Base-by-base conservation (phyloP, 2,329 filamentous ascomycete species). In the Ceratocystis variospora region DNA sequence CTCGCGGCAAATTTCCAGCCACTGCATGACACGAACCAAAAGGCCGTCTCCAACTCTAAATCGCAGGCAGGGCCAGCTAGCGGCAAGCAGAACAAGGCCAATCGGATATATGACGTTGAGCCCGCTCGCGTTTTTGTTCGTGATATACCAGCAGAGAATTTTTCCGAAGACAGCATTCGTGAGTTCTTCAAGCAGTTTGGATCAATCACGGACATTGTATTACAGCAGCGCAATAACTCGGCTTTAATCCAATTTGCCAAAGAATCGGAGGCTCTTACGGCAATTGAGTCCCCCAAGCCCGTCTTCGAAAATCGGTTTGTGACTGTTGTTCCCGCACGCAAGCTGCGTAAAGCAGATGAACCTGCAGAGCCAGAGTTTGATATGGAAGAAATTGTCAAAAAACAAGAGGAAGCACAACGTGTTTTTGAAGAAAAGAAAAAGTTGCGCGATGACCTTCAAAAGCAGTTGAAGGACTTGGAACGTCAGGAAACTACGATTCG, bases 281-380 rank as follows among this genome's bases (percentile, higher is more conserved):
- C 89, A 1, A 90, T 89, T 73, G 81, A 81, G 61, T 91, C 87
- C 7, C 89, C 89, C 0, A 90, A 90, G 72, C 86, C 86, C 61
- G 86, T 94, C 57, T 94, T 93, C 72, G 87, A 92, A 71, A 94
- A 93, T 70, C 81, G 89, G 10, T 94, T 94, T 71, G 89, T 94
- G 62, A 92, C 90, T 71, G 87, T 93, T 28, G 50, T 67, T 44
- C 41, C 59, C 15, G 53, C 31, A 2, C 50, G 64, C 5, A 31
- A 67, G 46, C 67, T 48, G 31, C 33, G 37, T 17, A 68, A 62
- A 2, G 68, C 44, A 15, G 72, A 66, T 53, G 61, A 69, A 17
- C 44, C 69, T 4, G 69, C 69, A 37, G 79, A 83, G 66, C 78
- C 82, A 0, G 81, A 84, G 68, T 78, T 90, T 8, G 87, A 92